Evolutionary conservation across 768 basidiomycete species (phyloP), one percentile per base, ranked within the genome.

Genomic region (Ephemerocybe angulata): DNA sequence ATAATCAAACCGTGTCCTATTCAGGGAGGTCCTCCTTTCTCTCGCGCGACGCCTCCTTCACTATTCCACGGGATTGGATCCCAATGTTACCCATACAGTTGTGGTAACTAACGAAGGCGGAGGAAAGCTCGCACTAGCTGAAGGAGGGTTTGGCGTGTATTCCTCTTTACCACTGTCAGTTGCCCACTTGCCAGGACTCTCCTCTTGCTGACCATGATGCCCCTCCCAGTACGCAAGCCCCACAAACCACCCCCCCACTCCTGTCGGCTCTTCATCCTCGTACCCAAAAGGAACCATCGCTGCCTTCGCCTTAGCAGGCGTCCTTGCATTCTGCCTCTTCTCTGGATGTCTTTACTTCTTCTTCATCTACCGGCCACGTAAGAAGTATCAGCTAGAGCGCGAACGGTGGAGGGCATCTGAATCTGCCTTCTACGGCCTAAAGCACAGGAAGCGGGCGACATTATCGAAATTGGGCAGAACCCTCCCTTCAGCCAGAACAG

Each of bases 201-300:
- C 22, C 21, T 30, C 13, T 47, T 22, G 50, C 53, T 27, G 19
- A 49, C 56, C 35, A 19, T 28, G 53, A 61, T 44, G 53, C 52
- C 25, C 24, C n/a, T n/a, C n/a, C n/a, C n/a, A n/a, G n/a, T n/a
- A n/a, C n/a, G 25, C 29, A 38, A n/a, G 19, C 29, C 25, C 55
- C 58, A 27, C 44, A 47, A 50, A 50, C 30, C 38, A 53, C 53
- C 41, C 62, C 40, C 46, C 63, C 2, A 42, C 66, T 58, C 52
- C 54, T 61, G 10, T 50, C 67, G 38, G 56, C 62, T n/a, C 17
- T 50, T 50, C 64, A 41, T 35, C 59, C 5, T 54, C 60, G 31
- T 68, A 75, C 19, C 56, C 79, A 1, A 70, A 70, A 56, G 86
- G 87, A 40, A 83, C 86, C 1, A 82, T 88, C 52, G 87, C 86